Evolutionary conservation across 805 yeast genomes (phyloP).

Genomic region (Candida krabiensis): DNA sequence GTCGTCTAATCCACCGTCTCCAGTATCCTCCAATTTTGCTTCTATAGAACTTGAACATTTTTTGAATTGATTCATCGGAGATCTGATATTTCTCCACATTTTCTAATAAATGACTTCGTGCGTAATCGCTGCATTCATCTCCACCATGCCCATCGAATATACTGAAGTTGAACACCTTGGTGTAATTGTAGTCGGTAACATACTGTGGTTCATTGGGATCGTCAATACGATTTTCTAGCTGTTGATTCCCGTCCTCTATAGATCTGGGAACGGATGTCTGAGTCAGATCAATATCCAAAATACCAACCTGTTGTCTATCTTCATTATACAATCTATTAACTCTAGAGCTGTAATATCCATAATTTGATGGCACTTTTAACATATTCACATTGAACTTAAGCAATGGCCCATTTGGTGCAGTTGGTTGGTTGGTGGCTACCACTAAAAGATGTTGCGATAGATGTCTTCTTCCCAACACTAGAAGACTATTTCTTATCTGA

Average conservation of each 20-base stretch:
- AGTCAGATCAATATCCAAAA: conserved; percentile 28
- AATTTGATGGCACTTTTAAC: conserved; percentile 63
- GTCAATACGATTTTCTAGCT: conserved; percentile 17
- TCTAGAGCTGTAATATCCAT: conserved; percentile 79
- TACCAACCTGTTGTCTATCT: conserved; percentile 68
- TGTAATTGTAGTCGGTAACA: conserved; percentile 7
- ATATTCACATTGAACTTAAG: conserved; percentile 51
- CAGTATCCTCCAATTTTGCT: conserved; percentile 78
- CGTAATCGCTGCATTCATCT: conserved; percentile 62
- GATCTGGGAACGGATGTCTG: conserved; percentile 4
- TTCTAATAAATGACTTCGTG: conserved; percentile 52
- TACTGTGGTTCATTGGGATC: conserved; percentile 19
- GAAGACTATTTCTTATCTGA: too few species aligned
- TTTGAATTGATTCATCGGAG: conserved; percentile 35
- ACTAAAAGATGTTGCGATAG: conserved; percentile 32
- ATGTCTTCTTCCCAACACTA: too few species aligned
- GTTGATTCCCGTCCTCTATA: conserved; percentile 2
- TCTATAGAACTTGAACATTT: conserved; percentile 54
- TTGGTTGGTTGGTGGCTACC: conserved; percentile 16
- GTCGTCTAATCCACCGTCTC: conserved; percentile 66
- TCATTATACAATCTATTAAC: conserved; percentile 79
- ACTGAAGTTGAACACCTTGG: conserved; percentile 61
- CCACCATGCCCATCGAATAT: conserved; percentile 98
- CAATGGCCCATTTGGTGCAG: conserved; percentile 20
- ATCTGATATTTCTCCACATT: conserved; percentile 48